phyloP scores from a whole-genome alignment of 345 rosid genomes.

The Punica granatum region DNA sequence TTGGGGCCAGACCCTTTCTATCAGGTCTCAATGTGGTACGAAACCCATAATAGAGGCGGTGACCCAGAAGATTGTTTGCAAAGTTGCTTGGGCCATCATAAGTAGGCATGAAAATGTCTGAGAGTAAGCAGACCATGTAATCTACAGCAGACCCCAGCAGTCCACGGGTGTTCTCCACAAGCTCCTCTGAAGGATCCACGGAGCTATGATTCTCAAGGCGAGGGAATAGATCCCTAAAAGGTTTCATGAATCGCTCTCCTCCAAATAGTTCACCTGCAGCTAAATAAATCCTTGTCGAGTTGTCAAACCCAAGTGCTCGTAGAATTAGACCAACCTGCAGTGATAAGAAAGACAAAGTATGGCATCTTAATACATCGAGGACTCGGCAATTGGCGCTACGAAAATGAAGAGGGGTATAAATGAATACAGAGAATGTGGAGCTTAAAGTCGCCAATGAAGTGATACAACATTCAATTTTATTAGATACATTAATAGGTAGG shows the following conservation, averaged over 20 bases:
- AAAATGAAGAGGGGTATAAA: neutral
- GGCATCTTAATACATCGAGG: no score
- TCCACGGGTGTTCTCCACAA: slow-evolving; percentile 50
- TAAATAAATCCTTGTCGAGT: slow-evolving; percentile 80
- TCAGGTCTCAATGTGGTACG: slow-evolving; percentile 94
- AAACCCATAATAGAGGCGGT: slow-evolving; percentile 94
- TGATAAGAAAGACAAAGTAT: slow-evolving; percentile 1
- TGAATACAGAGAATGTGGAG: neutral
- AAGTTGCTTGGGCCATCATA: slow-evolving; percentile 99
- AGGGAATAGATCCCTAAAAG: slow-evolving; percentile 73
- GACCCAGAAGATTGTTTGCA: slow-evolving; percentile 97
- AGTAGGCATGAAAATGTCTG: slow-evolving; percentile 96
- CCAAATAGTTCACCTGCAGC: slow-evolving; percentile 98
- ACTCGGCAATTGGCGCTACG: neutral
- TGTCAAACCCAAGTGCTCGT: slow-evolving; percentile 83
- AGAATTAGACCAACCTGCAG: slow-evolving; percentile 89
- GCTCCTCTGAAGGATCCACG: slow-evolving; percentile 71
- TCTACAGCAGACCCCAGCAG: slow-evolving; percentile 97
- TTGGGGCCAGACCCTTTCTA: slow-evolving; percentile 79
- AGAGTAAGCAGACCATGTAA: slow-evolving; percentile 98
- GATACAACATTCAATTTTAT: no score
- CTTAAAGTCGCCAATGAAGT: neutral
- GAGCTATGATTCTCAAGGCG: slow-evolving; percentile 91
- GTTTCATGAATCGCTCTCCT: slow-evolving; percentile 84
- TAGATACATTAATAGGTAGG: neutral